A percentile compares a stretch with the other conserved stretches of the same genome.
phyloP scores from a whole-genome alignment of 2,329 filamentous ascomycete genomes.

The Arachnopeziza araneosa region DNA sequence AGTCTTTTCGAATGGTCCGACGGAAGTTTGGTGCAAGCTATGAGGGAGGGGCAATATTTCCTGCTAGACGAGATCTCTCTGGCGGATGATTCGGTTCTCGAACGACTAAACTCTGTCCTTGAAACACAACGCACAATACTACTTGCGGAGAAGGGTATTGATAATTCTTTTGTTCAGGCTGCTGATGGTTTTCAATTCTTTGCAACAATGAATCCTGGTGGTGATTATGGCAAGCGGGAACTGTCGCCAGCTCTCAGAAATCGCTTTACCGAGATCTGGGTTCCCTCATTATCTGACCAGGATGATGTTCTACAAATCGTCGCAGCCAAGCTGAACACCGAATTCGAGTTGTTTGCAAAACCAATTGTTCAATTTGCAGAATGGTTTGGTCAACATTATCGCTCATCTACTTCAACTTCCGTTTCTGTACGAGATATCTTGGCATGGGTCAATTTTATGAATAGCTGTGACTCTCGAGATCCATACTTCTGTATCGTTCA shows the following conservation, averaged over 20 bases:
- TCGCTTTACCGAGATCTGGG: slow-evolving; percentile 98
- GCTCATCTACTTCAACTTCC: slow-evolving; percentile 64
- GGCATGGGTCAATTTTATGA: slow-evolving; percentile 91
- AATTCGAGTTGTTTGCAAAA: slow-evolving; percentile 52
- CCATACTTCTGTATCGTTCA: slow-evolving; percentile 58
- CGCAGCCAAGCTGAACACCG: slow-evolving; percentile 60
- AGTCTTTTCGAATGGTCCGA: slow-evolving; percentile 96
- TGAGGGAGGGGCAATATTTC: slow-evolving; percentile 87
- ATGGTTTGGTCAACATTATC: slow-evolving; percentile 86
- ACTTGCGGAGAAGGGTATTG: slow-evolving; percentile 86
- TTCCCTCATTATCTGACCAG: slow-evolving; percentile 76
- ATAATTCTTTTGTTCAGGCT: slow-evolving; percentile 74
- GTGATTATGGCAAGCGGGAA: slow-evolving; percentile 97
- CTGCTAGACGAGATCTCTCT: slow-evolving; percentile 96
- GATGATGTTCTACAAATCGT: slow-evolving; percentile 89
- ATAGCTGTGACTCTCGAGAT: slow-evolving; percentile 43
- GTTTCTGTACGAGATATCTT: slow-evolving; percentile 91
- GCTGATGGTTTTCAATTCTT: slow-evolving; percentile 85
- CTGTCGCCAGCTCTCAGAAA: slow-evolving; percentile 92
- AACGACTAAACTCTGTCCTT: slow-evolving; percentile 92
- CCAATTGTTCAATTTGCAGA: slow-evolving; percentile 80
- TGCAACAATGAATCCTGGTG: slow-evolving; percentile 98
- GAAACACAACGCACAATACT: slow-evolving; percentile 82
- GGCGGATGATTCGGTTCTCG: slow-evolving; percentile 93
- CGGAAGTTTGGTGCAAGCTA: slow-evolving; percentile 86